A percentile compares a stretch with the other conserved stretches of the same genome.
These are phyloP conservation scores for Elymus sibiricus DNA, from an alignment of 176 grass and related monocot species.

Conservation along the genomic window DNA sequence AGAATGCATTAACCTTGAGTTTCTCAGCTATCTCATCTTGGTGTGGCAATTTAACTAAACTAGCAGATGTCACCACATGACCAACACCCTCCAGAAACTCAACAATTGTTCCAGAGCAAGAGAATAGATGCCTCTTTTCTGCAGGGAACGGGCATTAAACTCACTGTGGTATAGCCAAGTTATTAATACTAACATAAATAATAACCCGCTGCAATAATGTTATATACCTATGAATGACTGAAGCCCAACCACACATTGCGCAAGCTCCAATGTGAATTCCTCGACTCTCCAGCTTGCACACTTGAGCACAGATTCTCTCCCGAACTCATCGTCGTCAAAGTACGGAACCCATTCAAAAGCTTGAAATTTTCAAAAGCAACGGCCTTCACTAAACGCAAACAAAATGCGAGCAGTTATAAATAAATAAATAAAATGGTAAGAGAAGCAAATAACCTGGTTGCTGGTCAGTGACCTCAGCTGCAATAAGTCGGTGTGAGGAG, in stretches of 20 bases:
- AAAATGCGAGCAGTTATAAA: no score
- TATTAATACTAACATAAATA: not conserved
- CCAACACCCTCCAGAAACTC: not conserved
- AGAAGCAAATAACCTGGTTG: constrained; percentile 23
- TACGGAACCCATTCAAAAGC: constrained; percentile 5
- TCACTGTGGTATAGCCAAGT: not conserved
- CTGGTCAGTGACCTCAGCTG: not conserved
- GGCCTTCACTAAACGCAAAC: not conserved
- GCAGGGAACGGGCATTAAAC: not conserved
- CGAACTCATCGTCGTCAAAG: constrained; percentile 4
- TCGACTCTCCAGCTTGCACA: not conserved
- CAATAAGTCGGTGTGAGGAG: not conserved
- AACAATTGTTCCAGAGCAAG: constrained; percentile 21
- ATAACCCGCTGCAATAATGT: not conserved
- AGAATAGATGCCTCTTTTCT: constrained; percentile 6
- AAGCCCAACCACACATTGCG: constrained; percentile 26
- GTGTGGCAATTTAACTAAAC: constrained; percentile 17
- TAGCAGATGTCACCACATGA: constrained; percentile 29
- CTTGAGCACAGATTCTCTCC: constrained; percentile 11
- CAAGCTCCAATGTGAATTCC: constrained; percentile 19
- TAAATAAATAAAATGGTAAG: not conserved
- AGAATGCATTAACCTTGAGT: constrained; percentile 21
- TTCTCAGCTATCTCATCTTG: constrained; percentile 3
- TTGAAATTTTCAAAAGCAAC: not conserved
- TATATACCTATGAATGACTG: constrained; percentile 13